These are phyloP conservation scores for Pseudopithomyces chartarum DNA, from an alignment of 2,329 filamentous ascomycete genomes.

Conservation along the genomic window DNA sequence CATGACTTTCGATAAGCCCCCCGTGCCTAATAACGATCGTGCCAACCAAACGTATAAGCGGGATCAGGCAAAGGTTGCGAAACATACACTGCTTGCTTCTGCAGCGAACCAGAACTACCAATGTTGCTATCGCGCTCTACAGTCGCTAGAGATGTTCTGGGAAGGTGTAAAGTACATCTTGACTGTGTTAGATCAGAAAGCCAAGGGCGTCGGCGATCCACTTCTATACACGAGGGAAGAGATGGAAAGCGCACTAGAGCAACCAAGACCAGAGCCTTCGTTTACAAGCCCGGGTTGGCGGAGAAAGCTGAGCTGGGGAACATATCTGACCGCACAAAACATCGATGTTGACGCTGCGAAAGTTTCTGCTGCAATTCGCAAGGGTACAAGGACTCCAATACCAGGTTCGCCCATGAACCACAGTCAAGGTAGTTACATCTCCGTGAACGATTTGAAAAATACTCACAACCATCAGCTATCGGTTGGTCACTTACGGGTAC, in stretches of 20 bases:
- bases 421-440: constrained; percentile 52
- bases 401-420: constrained; percentile 55
- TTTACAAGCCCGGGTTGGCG: constrained; percentile 60
- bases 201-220: constrained; percentile 82
- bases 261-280: constrained; percentile 54
- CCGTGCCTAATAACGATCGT: constrained; percentile 14
- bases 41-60: constrained; percentile 21
- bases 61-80: constrained; percentile 56
- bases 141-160: constrained; percentile 84
- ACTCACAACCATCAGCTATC: constrained; percentile 57
- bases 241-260: constrained; percentile 71
- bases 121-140: constrained; percentile 80
- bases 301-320: constrained; percentile 51
- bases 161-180: constrained; percentile 85
- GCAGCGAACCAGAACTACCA: constrained; percentile 88
- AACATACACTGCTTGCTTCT: constrained; percentile 77
- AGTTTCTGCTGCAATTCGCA: constrained; percentile 37
- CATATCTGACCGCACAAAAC: constrained; percentile 44
- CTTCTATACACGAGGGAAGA: constrained; percentile 71
- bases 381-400: constrained; percentile 33
- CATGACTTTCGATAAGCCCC: constrained; percentile 21
- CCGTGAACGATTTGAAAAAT: neutral
- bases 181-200: constrained; percentile 83
- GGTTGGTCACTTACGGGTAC: constrained; percentile 89
- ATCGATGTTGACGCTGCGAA: constrained; percentile 36